Base-by-base conservation (phyloP, 2,329 filamentous ascomycete species). In the Dichotomopilus funicola region DNA sequence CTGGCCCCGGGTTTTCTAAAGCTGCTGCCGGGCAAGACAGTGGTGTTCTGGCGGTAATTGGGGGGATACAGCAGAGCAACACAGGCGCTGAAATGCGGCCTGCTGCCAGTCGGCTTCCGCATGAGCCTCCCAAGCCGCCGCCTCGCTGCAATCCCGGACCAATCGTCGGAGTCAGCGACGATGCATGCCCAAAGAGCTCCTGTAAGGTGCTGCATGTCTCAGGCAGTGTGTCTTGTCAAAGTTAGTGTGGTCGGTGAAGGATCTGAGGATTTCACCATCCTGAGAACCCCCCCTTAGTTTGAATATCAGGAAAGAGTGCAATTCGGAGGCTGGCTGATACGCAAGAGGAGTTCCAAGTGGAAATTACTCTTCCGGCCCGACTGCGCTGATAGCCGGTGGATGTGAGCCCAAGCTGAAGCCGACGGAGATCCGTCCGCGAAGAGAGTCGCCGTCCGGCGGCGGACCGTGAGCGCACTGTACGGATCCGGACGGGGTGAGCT, bases 171-270 rank as follows among this genome's bases (percentile, higher is more conserved):
- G 12, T 34, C 33, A 35, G 44, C 19, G 11, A 31, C 35, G 49
- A 53, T 58, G 59, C 61, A 59, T n/a, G 37, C n/a, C 44, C 42
- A 12, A 27, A 43, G 13, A 27, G 41, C 35, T 45, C 43, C 34
- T 9, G 34, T 19, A 46, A 44, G 48, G 45, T 27, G 41, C 47
- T 61, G 59, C 59, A 63, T 62, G 62, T 62, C 62, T 63, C 58
- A 59, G 42, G 38, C 13, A n/a, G 37, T 38, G 19, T 27, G 19
- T 27, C 19, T 27, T 27, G 19, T 27, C 19, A 27, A 27, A 27
- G 11, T 46, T 13, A 19, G 13, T 6, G 42, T 35, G 34, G 38
- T 40, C 33, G 49, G 33, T 37, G 40, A 13, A 11, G 12, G 7
- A 12, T 38, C 31, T 36, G 49, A 43, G 12, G 27, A 13, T 7